Base-by-base conservation (phyloP, 108 stramenopile species). In the Skeletonema potamos region DNA sequence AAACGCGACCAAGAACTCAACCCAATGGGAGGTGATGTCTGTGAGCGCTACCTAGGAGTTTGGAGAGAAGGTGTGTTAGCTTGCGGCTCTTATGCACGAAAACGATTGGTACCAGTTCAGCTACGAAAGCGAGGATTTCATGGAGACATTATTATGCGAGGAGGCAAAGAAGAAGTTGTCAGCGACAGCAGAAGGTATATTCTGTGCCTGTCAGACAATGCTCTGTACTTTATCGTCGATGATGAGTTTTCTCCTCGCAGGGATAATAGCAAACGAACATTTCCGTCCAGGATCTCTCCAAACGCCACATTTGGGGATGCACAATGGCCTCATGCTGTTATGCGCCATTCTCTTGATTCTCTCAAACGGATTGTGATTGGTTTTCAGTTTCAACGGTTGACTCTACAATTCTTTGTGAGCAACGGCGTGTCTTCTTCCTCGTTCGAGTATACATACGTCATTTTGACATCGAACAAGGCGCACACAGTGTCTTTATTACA, bases 371-470 rank as follows among this genome's bases (percentile, higher is more conserved):
- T 92, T 58, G 83, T 84, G 22, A 95, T 95, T 77, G 94, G 94
- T 22, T 95, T 95, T 70, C 82, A 84, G 15, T 95, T 95, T 66
- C 94, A 95, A 70, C 77, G 94, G 11, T 75, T 95, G 12, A 81
- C 79, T 17, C 79, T 95, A 10, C 83, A 76, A 27, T 92, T 95
- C 64, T 73, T 70, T n/a, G 51, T 72, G n/a, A 62, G 62, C 56
- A 80, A 81, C 43, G 58, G 81, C 20, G 78, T 36, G 36, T 62
- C 74, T 18, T 58, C 66, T 13, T 28, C 66, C 17, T 55, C 73
- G 9, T 82, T 88, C 30, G 90, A 90, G 27, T 89, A 77, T 63
- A 76, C 85, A 1, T 95, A 90, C 64, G 81, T 89, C 13, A 59
- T 92, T 26, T 58, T 92, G 62, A 89, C 87, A 20, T 85, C 76